Conservation (phyloP, 345 rosid species). For the Mangifera indica region DNA sequence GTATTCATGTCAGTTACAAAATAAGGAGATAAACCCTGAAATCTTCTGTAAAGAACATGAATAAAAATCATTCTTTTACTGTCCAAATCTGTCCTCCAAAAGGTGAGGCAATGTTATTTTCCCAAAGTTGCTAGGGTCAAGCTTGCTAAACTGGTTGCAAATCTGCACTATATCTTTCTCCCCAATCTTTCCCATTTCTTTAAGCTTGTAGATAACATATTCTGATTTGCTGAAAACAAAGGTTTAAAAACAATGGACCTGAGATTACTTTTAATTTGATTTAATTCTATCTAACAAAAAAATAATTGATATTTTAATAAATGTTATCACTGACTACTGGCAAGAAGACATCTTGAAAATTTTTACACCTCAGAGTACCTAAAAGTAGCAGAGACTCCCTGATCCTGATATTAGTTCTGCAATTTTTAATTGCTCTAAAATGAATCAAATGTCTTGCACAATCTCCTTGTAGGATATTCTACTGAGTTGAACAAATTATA, state of each 20-base stretch:
- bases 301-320: background rate
- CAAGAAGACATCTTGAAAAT: background rate
- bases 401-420: background rate
- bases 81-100: conserved; percentile 33
- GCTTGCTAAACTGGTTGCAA: conserved; percentile 61
- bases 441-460: background rate
- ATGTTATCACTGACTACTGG: background rate
- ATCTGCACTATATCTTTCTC: conserved; percentile 60
- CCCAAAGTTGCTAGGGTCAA: conserved; percentile 54
- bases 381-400: background rate
- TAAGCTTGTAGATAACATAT: conserved; percentile 68
- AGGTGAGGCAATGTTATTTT: conserved; percentile 56
- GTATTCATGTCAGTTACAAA: background rate
- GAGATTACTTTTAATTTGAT: background rate
- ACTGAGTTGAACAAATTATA: background rate
- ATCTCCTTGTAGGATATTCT: background rate
- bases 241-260: background rate
- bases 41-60: conserved; percentile 5
- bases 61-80: background rate
- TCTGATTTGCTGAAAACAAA: conserved; percentile 59
- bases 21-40: background rate
- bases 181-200: conserved; percentile 63
- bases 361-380: background rate
- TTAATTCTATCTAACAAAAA: background rate
- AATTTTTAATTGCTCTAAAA: background rate